Evolutionary conservation across 768 basidiomycete species (phyloP).

Genomic region (Leccinellum rugosiceps): DNA sequence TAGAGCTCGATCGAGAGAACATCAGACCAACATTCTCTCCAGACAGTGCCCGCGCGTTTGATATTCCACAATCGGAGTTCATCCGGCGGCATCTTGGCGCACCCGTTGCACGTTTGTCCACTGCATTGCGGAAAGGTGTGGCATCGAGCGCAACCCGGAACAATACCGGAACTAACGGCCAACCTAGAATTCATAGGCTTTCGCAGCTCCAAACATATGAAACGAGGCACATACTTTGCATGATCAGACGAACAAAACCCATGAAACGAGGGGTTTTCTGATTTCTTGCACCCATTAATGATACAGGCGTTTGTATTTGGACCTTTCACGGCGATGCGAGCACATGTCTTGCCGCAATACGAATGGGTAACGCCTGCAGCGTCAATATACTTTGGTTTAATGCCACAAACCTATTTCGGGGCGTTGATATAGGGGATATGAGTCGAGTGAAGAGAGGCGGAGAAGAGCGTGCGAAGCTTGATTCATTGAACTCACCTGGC

Average conservation of each 20-base stretch:
- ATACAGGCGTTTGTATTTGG: constrained; percentile 40
- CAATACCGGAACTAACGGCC: constrained; percentile 48
- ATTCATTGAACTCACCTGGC: constrained; percentile 22
- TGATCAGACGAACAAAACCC: constrained; percentile 61
- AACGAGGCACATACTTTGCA: constrained; percentile 42
- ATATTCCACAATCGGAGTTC: constrained; percentile 49
- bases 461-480: constrained; percentile 12
- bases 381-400: constrained; percentile 61
- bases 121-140: constrained; percentile 43
- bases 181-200: constrained; percentile 35
- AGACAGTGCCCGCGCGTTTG: constrained; percentile 42
- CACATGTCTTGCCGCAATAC: constrained; percentile 62
- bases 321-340: constrained; percentile 37
- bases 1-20: constrained; percentile 12
- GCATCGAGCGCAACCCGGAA: constrained; percentile 50
- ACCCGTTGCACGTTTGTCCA: constrained; percentile 47
- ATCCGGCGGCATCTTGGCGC: constrained; percentile 44
- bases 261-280: constrained; percentile 46
- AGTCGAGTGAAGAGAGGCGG: constrained; percentile 7
- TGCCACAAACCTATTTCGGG: constrained; percentile 49
- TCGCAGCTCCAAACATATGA: constrained; percentile 2
- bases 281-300: constrained; percentile 50
- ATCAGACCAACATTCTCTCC: constrained; percentile 47
- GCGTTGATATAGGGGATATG: neutral
- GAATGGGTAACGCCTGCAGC: constrained; percentile 52